phyloP scores from a whole-genome alignment of 768 basidiomycete genomes.

The Pleurotus tuoliensis region DNA sequence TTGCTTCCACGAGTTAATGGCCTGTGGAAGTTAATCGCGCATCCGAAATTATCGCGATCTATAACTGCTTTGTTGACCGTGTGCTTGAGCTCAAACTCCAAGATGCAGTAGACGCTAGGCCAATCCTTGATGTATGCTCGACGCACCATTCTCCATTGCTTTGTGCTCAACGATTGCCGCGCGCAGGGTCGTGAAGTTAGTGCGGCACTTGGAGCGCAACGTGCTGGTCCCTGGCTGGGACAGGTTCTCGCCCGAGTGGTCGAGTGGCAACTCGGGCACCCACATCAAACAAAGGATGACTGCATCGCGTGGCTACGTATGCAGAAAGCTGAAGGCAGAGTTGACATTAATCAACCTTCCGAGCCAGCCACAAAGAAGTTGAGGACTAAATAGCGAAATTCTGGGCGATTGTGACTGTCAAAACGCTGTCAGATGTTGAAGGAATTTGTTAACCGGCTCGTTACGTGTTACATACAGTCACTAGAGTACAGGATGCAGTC shows the following conservation, averaged over 20 bases:
- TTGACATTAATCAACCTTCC: constrained; percentile 25
- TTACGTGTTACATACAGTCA: background rate
- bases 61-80: constrained; percentile 60
- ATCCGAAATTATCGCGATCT: constrained; percentile 47
- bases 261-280: constrained; percentile 85
- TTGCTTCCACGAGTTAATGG: too few species aligned
- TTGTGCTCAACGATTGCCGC: background rate
- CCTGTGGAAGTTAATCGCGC: too few species aligned
- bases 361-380: constrained; percentile 35
- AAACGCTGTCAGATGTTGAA: background rate
- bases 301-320: constrained; percentile 67
- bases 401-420: background rate
- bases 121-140: constrained; percentile 71
- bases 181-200: constrained; percentile 70
- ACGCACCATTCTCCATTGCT: background rate
- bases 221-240: constrained; percentile 70
- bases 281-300: constrained; percentile 57
- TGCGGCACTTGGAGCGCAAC: constrained; percentile 43
- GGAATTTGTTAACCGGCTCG: background rate
- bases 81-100: constrained; percentile 63
- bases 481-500: background rate
- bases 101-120: constrained; percentile 59
- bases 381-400: constrained; percentile 28
- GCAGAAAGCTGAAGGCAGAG: constrained; percentile 45
- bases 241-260: constrained; percentile 61